These are phyloP conservation scores for Emmonsiellopsis sp. DNA, from an alignment of 2,329 filamentous ascomycete genomes.

Conservation along the genomic window DNA sequence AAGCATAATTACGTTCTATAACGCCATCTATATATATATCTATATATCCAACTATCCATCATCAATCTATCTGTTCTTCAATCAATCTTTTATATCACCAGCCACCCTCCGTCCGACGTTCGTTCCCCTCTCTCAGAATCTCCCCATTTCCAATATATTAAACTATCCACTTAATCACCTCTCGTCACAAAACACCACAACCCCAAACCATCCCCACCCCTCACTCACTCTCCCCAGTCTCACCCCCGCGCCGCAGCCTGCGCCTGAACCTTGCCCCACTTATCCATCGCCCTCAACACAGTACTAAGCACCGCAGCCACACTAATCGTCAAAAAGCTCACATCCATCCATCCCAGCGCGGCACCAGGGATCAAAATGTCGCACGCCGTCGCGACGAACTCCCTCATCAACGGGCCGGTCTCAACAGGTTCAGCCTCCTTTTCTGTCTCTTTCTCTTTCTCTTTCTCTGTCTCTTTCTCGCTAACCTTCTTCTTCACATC, in stretches of 20 bases:
- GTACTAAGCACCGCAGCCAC: constrained; percentile 54
- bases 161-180: no score
- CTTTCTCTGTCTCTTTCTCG: constrained; percentile 19
- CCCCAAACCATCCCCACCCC: not conserved
- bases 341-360: constrained; percentile 52
- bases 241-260: not conserved
- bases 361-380: constrained; percentile 56
- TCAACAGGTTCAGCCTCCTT: constrained; percentile 14
- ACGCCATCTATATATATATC: no score
- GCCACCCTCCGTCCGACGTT: no score
- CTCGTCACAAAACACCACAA: not conserved
- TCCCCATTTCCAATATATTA: no score
- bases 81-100: no score
- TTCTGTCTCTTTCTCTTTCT: constrained; percentile 17
- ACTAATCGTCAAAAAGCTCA: constrained; percentile 46
- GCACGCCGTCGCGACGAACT: constrained; percentile 48
- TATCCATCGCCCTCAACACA: constrained; percentile 49
- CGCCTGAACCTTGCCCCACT: constrained; percentile 42
- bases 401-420: constrained; percentile 31
- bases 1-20: no score
- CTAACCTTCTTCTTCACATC: constrained; percentile 3
- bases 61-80: no score
- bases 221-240: not conserved
- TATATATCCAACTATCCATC: no score
- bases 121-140: no score